Percentiles rank a stretch among this genome's conserved stretches.
phyloP scores from a whole-genome alignment of 805 yeast genomes.

The Lipomyces chichibuensis region DNA sequence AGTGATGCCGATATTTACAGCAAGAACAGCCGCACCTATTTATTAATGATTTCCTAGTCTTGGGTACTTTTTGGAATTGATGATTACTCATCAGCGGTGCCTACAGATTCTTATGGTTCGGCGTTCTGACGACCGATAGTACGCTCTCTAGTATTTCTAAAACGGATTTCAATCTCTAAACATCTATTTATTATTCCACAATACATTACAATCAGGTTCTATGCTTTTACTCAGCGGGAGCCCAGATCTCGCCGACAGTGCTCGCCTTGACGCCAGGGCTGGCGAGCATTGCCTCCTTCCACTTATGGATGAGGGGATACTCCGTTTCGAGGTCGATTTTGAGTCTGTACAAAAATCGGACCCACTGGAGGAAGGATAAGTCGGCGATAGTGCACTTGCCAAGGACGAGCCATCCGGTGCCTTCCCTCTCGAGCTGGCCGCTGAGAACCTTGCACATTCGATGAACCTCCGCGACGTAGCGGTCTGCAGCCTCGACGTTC shows the following conservation, averaged over 20 bases:
- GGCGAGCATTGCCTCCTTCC: conserved; percentile 93
- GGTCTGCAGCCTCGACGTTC: conserved; percentile 78
- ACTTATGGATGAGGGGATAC: conserved; percentile 81
- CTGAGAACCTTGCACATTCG: conserved; percentile 87
- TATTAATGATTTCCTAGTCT: no score
- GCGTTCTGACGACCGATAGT: background rate
- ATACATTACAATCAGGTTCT: background rate
- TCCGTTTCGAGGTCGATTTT: conserved; percentile 81
- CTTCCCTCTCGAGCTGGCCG: conserved; percentile 81
- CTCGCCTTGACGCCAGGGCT: conserved; percentile 68
- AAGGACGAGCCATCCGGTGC: conserved; percentile 87
- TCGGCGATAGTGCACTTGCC: conserved; percentile 78
- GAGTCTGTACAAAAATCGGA: conserved; percentile 82
- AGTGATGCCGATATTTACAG: no score
- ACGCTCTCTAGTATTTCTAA: background rate
- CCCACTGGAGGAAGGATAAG: conserved; percentile 89
- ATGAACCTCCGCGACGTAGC: conserved; percentile 84
- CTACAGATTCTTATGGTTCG: background rate
- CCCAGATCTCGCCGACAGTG: conserved; percentile 35
- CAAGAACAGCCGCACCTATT: no score
- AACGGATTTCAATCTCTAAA: background rate
- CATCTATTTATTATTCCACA: background rate
- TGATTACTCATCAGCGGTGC: background rate
- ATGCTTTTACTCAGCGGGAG: background rate
- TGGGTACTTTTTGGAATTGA: background rate